Base-by-base conservation (phyloP, 331 rosid species). In the Saraca asoca region DNA sequence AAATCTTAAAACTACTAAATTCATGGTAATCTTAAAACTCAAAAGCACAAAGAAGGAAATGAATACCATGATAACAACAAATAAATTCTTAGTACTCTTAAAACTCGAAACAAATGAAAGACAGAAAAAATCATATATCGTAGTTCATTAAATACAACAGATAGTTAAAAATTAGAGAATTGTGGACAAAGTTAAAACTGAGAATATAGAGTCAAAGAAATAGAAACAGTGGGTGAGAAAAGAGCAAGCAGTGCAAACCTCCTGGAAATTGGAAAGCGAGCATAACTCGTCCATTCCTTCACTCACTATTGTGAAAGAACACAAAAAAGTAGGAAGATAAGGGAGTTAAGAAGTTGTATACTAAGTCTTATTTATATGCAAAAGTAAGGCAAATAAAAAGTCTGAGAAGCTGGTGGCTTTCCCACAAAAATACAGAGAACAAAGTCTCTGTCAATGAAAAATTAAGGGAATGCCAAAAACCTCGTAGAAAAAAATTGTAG, bases 201-300 rank as follows among this genome's bases (percentile, higher is more conserved):
- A 37, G 55, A 56, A 75, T 16, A 18, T 24, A 49, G 39, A 35
- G 44, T 57, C 20, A 69, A 35, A 51, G 19, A 39, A 70, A 39
- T 24, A 33, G 70, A 58, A 74, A 10, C 34, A 5, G 6, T 58
- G 59, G 71, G 37, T 64, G 60, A 51, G 37, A 37, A 18, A 19
- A 0, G 37, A 17, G 43, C 13, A 62, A 51, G 11, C 9, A 70
- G 56, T 20, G 38, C 87, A 17, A 60, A 93, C 97, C 95, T 89
- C 85, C 0, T 73, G 87, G 64, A 45, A 87, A 58, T 52, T 70
- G 82, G 86, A 80, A 0, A 80, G 6, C 2, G 82, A 78, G 48
- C 75, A 68, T 37, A 84, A 38, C 13, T 81, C 82, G 17, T 90
- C 98, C 98, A 93, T 93, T 4, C 34, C 58, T 4, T 44, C 11